phyloP scores from a whole-genome alignment of 441 rosid genomes.

The Populus hybrid region DNA sequence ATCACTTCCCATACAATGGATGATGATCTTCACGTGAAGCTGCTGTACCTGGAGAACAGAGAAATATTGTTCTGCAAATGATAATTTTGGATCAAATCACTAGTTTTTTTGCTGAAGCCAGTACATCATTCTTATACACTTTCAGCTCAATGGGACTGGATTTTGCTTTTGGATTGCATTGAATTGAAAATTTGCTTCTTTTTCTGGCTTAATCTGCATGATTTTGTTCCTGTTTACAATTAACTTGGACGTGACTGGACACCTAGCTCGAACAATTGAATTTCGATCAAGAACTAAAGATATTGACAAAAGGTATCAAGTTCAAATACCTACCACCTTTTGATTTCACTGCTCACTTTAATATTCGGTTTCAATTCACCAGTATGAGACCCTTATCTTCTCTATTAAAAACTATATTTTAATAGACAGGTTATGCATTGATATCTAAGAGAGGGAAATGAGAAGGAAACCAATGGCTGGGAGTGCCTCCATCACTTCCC shows the following conservation, averaged over 20 bases:
- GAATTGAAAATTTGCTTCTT: neutral
- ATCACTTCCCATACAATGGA: constrained; percentile 34
- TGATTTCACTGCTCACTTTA: too few relatives aligned
- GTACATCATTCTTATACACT: neutral
- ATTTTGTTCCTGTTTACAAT: too few relatives aligned
- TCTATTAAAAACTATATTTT: too few relatives aligned
- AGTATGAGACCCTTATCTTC: too few relatives aligned
- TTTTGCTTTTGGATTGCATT: neutral
- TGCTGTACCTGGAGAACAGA: constrained; percentile 78
- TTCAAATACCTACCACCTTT: too few relatives aligned
- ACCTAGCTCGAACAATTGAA: too few relatives aligned
- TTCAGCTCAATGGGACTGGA: neutral
- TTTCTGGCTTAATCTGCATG: neutral
- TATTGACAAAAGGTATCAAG: too few relatives aligned
- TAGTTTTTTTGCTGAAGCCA: neutral
- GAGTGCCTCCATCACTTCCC: constrained; percentile 36
- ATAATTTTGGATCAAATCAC: neutral
- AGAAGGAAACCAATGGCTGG: constrained; percentile 56
- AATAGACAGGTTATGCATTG: constrained; percentile 61
- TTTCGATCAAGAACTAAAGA: too few relatives aligned
- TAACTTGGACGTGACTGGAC: too few relatives aligned
- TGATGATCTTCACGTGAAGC: constrained; percentile 75
- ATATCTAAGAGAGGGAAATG: constrained; percentile 74
- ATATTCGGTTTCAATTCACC: too few relatives aligned
- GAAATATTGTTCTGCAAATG: constrained; percentile 45